Evolutionary conservation across 2,329 filamentous ascomycete species (phyloP).

Genomic region (Nigrograna mackinnonii): DNA sequence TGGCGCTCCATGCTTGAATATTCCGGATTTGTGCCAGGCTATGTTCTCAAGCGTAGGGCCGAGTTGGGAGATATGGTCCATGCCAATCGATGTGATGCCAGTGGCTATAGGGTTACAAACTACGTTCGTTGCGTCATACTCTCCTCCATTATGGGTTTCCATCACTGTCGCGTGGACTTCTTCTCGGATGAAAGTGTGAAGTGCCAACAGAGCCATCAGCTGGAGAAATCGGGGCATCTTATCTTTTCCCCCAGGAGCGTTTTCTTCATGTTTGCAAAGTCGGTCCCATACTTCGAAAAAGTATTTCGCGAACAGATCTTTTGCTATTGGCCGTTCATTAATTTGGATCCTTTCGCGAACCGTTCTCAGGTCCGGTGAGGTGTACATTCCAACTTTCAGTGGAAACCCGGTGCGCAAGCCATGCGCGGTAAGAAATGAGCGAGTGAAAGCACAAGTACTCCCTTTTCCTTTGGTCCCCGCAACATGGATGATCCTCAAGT

Average conservation of each 20-base stretch:
- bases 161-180: conserved; percentile 65
- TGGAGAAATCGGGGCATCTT: conserved; percentile 76
- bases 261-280: conserved; percentile 1
- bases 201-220: conserved; percentile 60
- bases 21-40: conserved; percentile 75
- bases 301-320: conserved; percentile 57
- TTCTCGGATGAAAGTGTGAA: conserved; percentile 68
- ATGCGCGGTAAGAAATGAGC: conserved; percentile 63
- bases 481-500: conserved; percentile 69
- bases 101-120: conserved; percentile 61
- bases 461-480: conserved; percentile 80
- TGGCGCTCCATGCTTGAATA: conserved; percentile 64
- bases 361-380: conserved; percentile 66
- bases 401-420: conserved; percentile 32
- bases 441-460: conserved; percentile 70
- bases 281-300: conserved; percentile 39
- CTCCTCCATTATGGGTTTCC: conserved; percentile 67
- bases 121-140: conserved; percentile 65
- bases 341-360: conserved; percentile 42
- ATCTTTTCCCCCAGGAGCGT: conserved; percentile 4
- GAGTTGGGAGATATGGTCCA: conserved; percentile 69
- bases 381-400: conserved; percentile 64
- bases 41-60: conserved; percentile 68
- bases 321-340: conserved; percentile 18
- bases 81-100: conserved; percentile 68